These are phyloP conservation scores for Naematelia encephala DNA, from an alignment of 768 basidiomycete genomes.

Conservation along the genomic window DNA sequence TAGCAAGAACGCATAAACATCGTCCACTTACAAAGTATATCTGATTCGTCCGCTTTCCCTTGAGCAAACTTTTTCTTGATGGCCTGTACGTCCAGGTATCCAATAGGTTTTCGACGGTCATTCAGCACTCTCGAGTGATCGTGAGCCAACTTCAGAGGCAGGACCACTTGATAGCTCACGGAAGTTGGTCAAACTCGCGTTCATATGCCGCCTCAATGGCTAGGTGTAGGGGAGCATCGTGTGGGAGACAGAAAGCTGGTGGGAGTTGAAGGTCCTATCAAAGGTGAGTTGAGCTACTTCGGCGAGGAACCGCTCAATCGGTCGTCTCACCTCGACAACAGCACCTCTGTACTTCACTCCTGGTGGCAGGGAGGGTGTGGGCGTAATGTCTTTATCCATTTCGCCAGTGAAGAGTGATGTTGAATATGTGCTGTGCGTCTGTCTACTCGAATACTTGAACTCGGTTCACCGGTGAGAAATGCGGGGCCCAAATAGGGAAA, in stretches of 20 bases:
- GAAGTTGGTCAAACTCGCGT: slow-evolving; percentile 88
- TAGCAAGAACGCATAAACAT: background rate
- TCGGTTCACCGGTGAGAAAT: too few relatives aligned
- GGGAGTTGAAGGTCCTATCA: slow-evolving; percentile 55
- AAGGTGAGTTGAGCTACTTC: slow-evolving; percentile 2
- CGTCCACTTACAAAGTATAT: slow-evolving; percentile 58
- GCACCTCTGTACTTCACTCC: slow-evolving; percentile 72
- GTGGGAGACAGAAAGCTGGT: slow-evolving; percentile 78
- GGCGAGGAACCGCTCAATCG: background rate
- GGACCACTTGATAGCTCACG: too few relatives aligned
- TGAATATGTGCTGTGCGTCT: too few relatives aligned
- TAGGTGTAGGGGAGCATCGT: slow-evolving; percentile 65
- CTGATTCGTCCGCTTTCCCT: slow-evolving; percentile 67
- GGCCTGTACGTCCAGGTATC: slow-evolving; percentile 73
- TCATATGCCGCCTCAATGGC: slow-evolving; percentile 88
- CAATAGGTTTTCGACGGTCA: slow-evolving; percentile 67
- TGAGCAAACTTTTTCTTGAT: slow-evolving; percentile 77
- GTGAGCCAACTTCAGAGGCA: background rate
- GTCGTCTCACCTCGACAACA: slow-evolving; percentile 71
- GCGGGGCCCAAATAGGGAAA: too few relatives aligned
- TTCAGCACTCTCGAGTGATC: slow-evolving; percentile 64
- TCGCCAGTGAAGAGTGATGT: too few relatives aligned
- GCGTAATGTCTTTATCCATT: slow-evolving; percentile 42
- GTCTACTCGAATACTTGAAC: too few relatives aligned
- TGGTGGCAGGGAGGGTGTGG: slow-evolving; percentile 24